Conservation (phyloP, 441 rosid species). For the Macaranga tanarius region DNA sequence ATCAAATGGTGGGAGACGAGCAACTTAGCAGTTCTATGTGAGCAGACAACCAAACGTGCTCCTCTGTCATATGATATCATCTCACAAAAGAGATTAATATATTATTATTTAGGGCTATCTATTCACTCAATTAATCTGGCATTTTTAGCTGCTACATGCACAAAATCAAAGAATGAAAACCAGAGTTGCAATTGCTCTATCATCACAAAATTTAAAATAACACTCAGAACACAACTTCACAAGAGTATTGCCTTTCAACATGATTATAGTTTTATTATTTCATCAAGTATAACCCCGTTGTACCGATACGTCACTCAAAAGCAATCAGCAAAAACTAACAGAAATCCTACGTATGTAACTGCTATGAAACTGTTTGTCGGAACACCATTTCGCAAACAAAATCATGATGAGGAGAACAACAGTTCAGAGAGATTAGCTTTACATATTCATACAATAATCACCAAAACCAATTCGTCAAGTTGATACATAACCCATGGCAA, state of each 20-base stretch:
- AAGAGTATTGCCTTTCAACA: background rate
- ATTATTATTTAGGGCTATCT: too few relatives aligned
- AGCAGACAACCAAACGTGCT: conserved; percentile 5
- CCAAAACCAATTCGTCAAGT: conserved; percentile 16
- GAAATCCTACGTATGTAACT: conserved; percentile 36
- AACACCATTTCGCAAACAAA: background rate
- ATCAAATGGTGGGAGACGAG: conserved; percentile 5
- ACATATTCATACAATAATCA: conserved; percentile 6
- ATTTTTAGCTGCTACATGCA: too few relatives aligned
- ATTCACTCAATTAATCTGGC: too few relatives aligned
- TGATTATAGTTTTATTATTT: background rate
- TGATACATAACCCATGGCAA: conserved; percentile 44
- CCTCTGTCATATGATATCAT: background rate
- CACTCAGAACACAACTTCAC: background rate
- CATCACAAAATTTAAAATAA: too few relatives aligned
- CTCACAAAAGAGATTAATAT: too few relatives aligned
- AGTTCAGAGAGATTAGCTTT: background rate
- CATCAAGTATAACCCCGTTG: background rate
- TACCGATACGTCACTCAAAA: background rate
- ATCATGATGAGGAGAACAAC: background rate
- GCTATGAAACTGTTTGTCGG: background rate
- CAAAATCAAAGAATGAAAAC: too few relatives aligned
- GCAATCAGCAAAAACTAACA: background rate
- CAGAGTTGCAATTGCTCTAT: too few relatives aligned
- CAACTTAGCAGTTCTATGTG: background rate